Base-by-base conservation (phyloP, 164 flowering plant species). In the Liriodendron chinense region DNA sequence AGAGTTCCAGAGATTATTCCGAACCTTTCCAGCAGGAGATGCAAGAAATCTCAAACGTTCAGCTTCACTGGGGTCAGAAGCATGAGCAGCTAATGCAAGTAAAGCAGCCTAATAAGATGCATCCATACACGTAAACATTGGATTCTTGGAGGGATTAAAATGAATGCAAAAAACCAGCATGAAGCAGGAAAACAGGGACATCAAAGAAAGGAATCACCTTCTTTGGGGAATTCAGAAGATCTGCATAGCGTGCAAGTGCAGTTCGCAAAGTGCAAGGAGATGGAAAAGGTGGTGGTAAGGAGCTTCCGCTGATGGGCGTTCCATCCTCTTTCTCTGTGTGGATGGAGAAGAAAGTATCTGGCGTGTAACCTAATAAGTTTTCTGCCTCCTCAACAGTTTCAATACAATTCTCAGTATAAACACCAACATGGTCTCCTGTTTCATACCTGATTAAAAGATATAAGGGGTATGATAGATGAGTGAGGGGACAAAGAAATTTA, bases 391-490 rank as follows among this genome's bases (percentile, higher is more conserved):
- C 98, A 21, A 92, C 98, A 63, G 71, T 77, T 82, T 92, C 99
- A 73, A 50, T 62, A 43, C 80, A 68, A 81, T 96, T 96, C 68
- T 92, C 96, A 83, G 91, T 83, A 80, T 78, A 91, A 2, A 96
- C 99, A 81, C 98, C 99, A 79, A 96, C 98, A 82, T 96, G 99
- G 77, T 96, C 99, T 50, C 99, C 99, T 6, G 98, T 94, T 80
- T 91, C 99, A 83, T 96, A 96, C 71, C 99, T 96, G 89, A 80
- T 57, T 48, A 78, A 72, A 69, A 59, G 28, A 65, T 23, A 66
- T 22, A 70, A 59, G 66, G 16, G 43, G 23, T 7, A 4, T n/a
- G 3, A 62, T 23, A 59, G 49, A 28, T 14, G 9, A 72, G n/a
- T 10, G 21, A 34, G 18, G 48, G 18, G 43, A 21, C 26, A 62